These are phyloP conservation scores for Pseudogymnoascus sp. DNA, from an alignment of 2,329 filamentous ascomycete genomes.

Conservation along the genomic window DNA sequence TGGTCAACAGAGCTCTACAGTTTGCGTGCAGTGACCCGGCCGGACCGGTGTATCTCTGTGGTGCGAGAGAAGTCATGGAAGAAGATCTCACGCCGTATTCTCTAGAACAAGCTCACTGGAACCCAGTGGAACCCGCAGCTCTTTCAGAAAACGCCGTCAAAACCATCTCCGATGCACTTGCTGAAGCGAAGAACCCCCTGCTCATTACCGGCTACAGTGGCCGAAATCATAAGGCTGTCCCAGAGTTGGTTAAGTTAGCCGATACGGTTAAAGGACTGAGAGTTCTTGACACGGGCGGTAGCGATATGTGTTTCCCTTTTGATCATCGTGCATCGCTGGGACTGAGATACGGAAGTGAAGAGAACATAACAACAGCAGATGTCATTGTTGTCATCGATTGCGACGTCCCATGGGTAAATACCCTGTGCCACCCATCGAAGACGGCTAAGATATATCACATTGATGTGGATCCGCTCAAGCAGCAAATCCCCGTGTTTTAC, in stretches of 20 bases:
- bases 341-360: conserved; percentile 65
- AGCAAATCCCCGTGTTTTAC: conserved; percentile 68
- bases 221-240: conserved; percentile 56
- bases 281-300: conserved; percentile 69
- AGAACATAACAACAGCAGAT: conserved; percentile 68
- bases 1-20: conserved; percentile 63
- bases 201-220: conserved; percentile 66
- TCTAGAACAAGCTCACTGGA: conserved; percentile 53
- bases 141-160: conserved; percentile 46
- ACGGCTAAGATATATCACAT: conserved; percentile 54
- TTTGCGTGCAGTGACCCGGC: conserved; percentile 63
- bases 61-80: conserved; percentile 63
- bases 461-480: conserved; percentile 59
- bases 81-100: conserved; percentile 57
- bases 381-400: conserved; percentile 80
- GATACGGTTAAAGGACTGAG: conserved; percentile 60
- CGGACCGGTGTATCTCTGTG: conserved; percentile 62
- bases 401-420: conserved; percentile 87
- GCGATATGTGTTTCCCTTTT: conserved; percentile 74
- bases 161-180: conserved; percentile 55
- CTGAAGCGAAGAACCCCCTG: conserved; percentile 57
- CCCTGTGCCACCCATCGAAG: conserved; percentile 50
- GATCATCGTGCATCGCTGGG: conserved; percentile 63
- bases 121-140: conserved; percentile 50
- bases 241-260: conserved; percentile 58